A percentile compares a stretch with the other conserved stretches of the same genome.
phyloP scores from a whole-genome alignment of 805 yeast species.

The Komagataella kurtzmanii region DNA sequence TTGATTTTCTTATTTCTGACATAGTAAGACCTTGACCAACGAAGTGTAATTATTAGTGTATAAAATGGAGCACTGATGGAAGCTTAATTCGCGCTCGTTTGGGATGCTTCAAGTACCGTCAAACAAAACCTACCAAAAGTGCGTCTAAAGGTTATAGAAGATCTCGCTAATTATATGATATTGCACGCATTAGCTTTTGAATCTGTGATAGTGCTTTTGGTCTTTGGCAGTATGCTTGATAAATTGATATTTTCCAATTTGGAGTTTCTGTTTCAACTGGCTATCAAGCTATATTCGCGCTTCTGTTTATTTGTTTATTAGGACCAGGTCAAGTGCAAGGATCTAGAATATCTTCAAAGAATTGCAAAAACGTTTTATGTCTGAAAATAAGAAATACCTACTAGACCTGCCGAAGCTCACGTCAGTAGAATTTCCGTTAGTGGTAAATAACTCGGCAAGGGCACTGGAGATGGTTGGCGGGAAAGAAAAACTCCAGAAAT shows the following conservation, averaged over 20 bases:
- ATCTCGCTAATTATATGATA: not conserved
- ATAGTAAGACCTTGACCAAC: not conserved
- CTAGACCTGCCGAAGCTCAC: slow-evolving; percentile 65
- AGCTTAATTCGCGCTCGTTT: not conserved
- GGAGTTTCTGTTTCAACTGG: not conserved
- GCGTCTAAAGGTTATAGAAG: not conserved
- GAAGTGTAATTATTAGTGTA: not conserved
- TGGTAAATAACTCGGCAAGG: slow-evolving; percentile 43
- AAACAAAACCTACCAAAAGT: not conserved
- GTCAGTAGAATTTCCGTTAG: slow-evolving; percentile 68
- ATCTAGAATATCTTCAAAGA: not conserved
- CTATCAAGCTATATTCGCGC: not conserved
- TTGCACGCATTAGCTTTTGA: not conserved
- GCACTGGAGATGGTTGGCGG: slow-evolving; percentile 71
- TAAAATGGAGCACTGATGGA: not conserved
- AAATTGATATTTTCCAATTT: not conserved
- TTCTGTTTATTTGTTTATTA: not conserved
- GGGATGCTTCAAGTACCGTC: not conserved
- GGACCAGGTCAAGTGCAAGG: not conserved
- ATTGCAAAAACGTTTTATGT: not conserved
- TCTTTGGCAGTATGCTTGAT: not conserved
- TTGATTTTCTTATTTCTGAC: slow-evolving; percentile 2
- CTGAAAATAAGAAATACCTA: slow-evolving; percentile 28
- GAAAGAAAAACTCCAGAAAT: slow-evolving; percentile 22
- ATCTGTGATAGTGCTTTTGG: not conserved